phyloP scores from a whole-genome alignment of 2,329 filamentous ascomycete species.

The Sclerotinia subarctica region DNA sequence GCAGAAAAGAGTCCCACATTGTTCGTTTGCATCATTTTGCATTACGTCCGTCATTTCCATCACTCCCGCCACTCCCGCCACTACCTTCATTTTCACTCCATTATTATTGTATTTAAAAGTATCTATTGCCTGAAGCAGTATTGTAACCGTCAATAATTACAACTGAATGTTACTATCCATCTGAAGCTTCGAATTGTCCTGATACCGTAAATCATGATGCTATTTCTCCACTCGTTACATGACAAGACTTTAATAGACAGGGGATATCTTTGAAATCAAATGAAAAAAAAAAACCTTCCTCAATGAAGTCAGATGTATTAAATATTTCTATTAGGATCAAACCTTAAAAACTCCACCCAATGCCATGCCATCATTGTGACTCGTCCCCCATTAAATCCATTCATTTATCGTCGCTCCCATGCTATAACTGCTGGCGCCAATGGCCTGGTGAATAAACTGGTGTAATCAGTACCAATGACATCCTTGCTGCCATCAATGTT shows the following conservation, averaged over 20 bases:
- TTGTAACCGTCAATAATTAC: not conserved
- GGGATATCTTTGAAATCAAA: not conserved
- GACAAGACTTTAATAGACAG: not conserved
- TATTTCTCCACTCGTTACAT: not conserved
- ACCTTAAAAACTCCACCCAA: conserved; percentile 7
- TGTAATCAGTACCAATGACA: conserved; percentile 66
- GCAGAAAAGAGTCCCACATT: not conserved
- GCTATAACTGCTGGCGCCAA: conserved; percentile 66
- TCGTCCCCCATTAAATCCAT: conserved; percentile 4
- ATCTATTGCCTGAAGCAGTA: not conserved
- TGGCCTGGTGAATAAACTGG: conserved; percentile 70
- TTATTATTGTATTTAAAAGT: not conserved
- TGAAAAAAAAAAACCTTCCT: not conserved
- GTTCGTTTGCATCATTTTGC: not conserved
- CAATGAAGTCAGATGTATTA: conserved; percentile 9
- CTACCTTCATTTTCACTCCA: not conserved
- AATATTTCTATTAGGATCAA: not conserved
- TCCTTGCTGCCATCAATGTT: conserved; percentile 69
- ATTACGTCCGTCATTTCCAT: not conserved
- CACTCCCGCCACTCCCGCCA: not conserved
- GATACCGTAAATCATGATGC: not conserved
- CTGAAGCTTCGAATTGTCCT: not conserved
- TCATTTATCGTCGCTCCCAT: conserved; percentile 65
- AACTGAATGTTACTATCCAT: not conserved
- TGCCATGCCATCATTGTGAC: not conserved